These are phyloP conservation scores for Phytopythium ostracodes DNA, from an alignment of 352 stramenopile species.

Conservation along the genomic window DNA sequence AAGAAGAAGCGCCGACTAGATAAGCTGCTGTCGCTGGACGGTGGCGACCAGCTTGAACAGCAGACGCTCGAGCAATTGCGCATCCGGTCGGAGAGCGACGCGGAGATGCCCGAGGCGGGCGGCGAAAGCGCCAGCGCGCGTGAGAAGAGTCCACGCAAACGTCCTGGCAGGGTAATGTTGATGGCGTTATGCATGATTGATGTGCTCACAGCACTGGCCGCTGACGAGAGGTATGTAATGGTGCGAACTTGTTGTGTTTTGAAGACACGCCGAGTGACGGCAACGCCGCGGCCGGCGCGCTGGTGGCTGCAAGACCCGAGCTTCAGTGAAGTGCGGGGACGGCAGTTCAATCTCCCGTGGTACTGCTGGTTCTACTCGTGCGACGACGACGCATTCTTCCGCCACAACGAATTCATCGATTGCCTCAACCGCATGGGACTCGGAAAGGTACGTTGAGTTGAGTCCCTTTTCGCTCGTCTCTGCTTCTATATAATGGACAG, in stretches of 20 bases:
- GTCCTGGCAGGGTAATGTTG: not conserved
- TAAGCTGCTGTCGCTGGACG: constrained; percentile 22
- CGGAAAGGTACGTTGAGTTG: constrained; percentile 45
- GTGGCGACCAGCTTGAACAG: constrained; percentile 20
- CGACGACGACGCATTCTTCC: constrained; percentile 63
- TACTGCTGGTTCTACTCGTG: constrained; percentile 70
- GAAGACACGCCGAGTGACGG: not conserved
- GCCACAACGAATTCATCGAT: constrained; percentile 74
- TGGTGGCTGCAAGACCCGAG: constrained; percentile 11
- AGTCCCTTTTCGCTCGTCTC: too few relatives aligned
- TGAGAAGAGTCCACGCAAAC: not conserved
- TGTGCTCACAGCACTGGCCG: not conserved
- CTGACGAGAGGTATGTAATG: not conserved
- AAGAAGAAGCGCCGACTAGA: constrained; percentile 54
- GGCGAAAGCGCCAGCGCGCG: not conserved
- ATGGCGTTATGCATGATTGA: too few relatives aligned
- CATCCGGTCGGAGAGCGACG: constrained; percentile 15
- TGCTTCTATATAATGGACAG: not conserved
- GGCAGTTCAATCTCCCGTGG: constrained; percentile 57
- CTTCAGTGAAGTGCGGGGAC: constrained; percentile 12
- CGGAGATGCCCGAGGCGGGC: not conserved
- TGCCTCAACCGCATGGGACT: constrained; percentile 66
- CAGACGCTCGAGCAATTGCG: constrained; percentile 17
- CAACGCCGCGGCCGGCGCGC: constrained; percentile 4
- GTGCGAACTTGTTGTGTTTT: not conserved